Conservation (phyloP, 2,329 filamentous ascomycete species). For the Aureobasidium sp. region DNA sequence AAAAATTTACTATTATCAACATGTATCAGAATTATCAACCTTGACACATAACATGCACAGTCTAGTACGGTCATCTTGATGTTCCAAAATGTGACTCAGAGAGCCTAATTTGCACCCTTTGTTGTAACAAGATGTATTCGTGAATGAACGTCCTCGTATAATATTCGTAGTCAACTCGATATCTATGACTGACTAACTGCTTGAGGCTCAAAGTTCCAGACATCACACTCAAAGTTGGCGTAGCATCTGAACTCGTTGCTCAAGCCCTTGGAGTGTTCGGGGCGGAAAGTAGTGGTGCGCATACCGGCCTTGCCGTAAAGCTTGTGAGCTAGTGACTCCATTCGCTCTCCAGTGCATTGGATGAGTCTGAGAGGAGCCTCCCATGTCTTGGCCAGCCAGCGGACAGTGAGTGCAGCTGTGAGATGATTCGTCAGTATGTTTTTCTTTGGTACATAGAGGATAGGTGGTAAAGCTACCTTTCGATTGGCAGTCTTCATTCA, state of each 20-base stretch:
- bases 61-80: too few relatives aligned
- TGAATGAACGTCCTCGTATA: too few relatives aligned
- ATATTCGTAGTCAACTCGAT: too few relatives aligned
- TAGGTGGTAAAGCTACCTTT: slow-evolving; percentile 44
- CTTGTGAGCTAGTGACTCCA: slow-evolving; percentile 55
- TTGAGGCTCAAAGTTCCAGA: slow-evolving; percentile 27
- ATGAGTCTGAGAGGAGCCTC: slow-evolving; percentile 41
- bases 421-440: slow-evolving; percentile 14
- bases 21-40: too few relatives aligned
- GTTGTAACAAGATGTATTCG: too few relatives aligned
- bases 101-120: too few relatives aligned
- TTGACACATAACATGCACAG: too few relatives aligned
- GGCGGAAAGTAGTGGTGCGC: slow-evolving; percentile 58
- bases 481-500: slow-evolving; percentile 72
- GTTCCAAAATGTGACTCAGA: too few relatives aligned
- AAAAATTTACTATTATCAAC: too few relatives aligned
- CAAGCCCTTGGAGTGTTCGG: slow-evolving; percentile 60
- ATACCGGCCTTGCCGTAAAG: slow-evolving; percentile 59
- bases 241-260: slow-evolving; percentile 79
- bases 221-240: slow-evolving; percentile 61
- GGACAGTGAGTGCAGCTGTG: slow-evolving; percentile 60
- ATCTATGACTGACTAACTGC: not conserved
- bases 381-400: slow-evolving; percentile 57
- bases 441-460: not conserved
- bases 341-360: slow-evolving; percentile 69